Evolutionary conservation across 371 early-diverging fungal species (phyloP).

Genomic region (Dipsacomyces acuminosporus): DNA sequence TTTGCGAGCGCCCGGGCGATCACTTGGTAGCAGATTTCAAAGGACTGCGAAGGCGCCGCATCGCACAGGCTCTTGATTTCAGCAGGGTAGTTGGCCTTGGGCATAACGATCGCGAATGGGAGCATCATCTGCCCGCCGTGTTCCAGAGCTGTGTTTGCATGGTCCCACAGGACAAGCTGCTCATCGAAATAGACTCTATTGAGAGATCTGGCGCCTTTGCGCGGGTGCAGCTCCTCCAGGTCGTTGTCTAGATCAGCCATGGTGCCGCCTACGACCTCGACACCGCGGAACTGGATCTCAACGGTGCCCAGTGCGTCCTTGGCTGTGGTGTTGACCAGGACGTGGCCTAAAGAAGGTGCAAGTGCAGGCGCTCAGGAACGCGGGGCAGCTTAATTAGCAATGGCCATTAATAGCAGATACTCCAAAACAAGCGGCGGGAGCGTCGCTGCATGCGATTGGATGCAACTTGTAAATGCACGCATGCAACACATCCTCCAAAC

Average conservation of each 20-base stretch:
- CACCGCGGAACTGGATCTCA: constrained; percentile 40
- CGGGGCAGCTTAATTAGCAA: too few species aligned
- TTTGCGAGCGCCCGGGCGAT: constrained; percentile 17
- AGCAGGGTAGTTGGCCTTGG: constrained; percentile 39
- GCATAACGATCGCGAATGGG: constrained; percentile 28
- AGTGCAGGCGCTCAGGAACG: too few species aligned
- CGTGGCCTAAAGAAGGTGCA: constrained; percentile 11
- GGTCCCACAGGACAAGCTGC: constrained; percentile 33
- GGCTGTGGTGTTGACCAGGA: constrained; percentile 3
- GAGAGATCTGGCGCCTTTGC: constrained; percentile 31
- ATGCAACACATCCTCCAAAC: too few species aligned
- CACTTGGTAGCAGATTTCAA: constrained; percentile 40
- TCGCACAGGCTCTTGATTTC: constrained; percentile 19
- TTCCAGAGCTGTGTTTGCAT: not conserved
- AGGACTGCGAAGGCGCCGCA: constrained; percentile 35
- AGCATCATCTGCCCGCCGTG: not conserved
- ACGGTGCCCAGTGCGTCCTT: constrained; percentile 5
- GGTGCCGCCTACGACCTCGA: constrained; percentile 38
- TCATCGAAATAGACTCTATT: constrained; percentile 41
- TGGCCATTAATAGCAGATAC: too few species aligned
- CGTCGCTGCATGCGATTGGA: too few species aligned
- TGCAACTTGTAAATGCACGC: too few species aligned
- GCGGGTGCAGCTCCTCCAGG: constrained; percentile 14
- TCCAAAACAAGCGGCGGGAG: too few species aligned
- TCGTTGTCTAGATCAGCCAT: constrained; percentile 30